Evolutionary conservation across 2,329 filamentous ascomycete species (phyloP), one percentile per base, ranked within the genome.

Genomic region (Cercospora beticola): DNA sequence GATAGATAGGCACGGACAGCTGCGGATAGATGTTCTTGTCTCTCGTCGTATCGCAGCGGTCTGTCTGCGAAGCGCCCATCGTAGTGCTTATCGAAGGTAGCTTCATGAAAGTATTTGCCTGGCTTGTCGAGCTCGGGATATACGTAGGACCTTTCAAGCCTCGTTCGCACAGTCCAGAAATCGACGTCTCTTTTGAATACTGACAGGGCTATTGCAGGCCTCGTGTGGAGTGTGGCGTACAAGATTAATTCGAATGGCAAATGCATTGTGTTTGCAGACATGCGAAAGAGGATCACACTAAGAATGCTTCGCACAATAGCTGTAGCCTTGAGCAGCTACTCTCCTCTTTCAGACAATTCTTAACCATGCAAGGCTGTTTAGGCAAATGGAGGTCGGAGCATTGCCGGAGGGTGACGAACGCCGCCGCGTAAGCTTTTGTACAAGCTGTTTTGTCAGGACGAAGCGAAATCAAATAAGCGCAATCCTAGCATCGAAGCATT

Each of bases 1-100:
- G 80, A 78, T 2, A 88, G 80, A 72, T 88, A 89, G 1, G 86
- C 84, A 71, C 83, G 83, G 68, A 88, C 81, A 40, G 89, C 79
- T 2, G 82, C 79, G 21, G 81, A 82, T 18, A 89, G 81, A 68
- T 86, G 81, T 14, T 79, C 76, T 23, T 79, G 78, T 28, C 84
- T 83, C 56, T 84, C 78, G n/a, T 83, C 78, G 49, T 83, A 81
- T 3, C 81, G 77, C 1, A 88, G 78, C 5, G 79, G 74, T 5
- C 76, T 67, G 3, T 80, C 77, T 23, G 85, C 85, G 74, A 88
- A 89, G 56, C 83, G 84, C 67, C 85, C 85, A 72, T 87, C 86
- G 77, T 87, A 87, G 71, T 87, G 86, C 64, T 81, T 79, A 73
- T 86, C 81, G 76, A 87, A 87, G 69, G 82, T 82, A 62, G 75